phyloP scores from a whole-genome alignment of 2,329 filamentous ascomycete genomes.

The Catunica adiposa region DNA sequence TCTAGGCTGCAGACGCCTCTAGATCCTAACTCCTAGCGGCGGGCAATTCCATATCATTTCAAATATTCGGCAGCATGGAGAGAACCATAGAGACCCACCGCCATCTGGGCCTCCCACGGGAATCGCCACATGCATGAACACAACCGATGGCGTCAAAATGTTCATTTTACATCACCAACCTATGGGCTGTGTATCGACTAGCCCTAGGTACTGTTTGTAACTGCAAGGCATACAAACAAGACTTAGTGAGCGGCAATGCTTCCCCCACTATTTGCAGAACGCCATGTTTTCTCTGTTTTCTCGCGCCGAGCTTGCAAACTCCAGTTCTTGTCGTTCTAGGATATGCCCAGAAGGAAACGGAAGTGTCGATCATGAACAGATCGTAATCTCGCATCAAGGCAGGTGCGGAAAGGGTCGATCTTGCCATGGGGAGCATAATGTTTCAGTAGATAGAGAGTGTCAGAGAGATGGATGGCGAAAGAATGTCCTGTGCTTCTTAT shows the following conservation, averaged over 20 bases:
- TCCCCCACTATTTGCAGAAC: not conserved
- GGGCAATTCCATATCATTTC: not conserved
- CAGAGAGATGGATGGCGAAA: no score
- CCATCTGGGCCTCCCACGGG: not conserved
- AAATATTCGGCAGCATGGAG: not conserved
- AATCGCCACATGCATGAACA: not conserved
- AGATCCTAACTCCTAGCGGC: not conserved
- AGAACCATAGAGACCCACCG: not conserved
- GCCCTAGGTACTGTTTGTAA: no score
- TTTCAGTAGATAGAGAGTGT: no score
- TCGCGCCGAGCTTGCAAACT: not conserved
- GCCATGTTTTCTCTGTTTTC: not conserved
- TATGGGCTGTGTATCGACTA: no score
- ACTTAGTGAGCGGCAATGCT: no score
- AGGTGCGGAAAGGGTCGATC: slow-evolving; percentile 3
- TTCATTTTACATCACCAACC: no score
- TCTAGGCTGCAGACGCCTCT: not conserved
- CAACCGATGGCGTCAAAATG: not conserved
- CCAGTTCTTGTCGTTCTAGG: not conserved
- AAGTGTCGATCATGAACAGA: slow-evolving; percentile 2
- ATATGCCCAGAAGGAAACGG: not conserved
- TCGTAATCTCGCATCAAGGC: slow-evolving; percentile 3
- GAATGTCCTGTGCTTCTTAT: no score
- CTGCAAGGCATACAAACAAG: no score
- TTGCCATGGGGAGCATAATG: not conserved